Conservation (phyloP, 768 basidiomycete genomes). For the Glaciozyma martinii region DNA sequence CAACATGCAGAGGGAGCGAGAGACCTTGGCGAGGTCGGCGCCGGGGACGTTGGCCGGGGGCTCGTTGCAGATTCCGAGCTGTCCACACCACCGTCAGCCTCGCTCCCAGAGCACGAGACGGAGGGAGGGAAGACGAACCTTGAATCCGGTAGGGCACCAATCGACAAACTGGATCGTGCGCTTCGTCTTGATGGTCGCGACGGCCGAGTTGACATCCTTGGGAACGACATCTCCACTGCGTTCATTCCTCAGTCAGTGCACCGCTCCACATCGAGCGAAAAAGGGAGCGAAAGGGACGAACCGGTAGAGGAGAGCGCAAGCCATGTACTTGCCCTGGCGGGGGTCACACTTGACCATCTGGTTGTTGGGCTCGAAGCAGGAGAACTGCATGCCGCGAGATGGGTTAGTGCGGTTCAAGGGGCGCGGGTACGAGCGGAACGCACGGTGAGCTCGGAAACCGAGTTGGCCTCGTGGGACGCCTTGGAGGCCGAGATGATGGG, state of each 20-base stretch:
- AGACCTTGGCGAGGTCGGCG: conserved; percentile 88
- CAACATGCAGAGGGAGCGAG: conserved; percentile 93
- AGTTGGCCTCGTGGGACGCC: conserved; percentile 92
- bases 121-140: conserved; percentile 35
- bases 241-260: neutral
- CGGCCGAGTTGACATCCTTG: conserved; percentile 88
- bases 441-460: conserved; percentile 94
- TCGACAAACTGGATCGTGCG: conserved; percentile 96
- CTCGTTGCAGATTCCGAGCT: conserved; percentile 92
- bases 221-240: conserved; percentile 73
- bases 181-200: conserved; percentile 81
- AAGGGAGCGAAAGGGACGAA: no score
- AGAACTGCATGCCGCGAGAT: neutral
- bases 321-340: conserved; percentile 93
- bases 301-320: conserved; percentile 36
- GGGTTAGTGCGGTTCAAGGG: conserved; percentile 61
- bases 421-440: conserved; percentile 51
- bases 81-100: no score
- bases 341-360: conserved; percentile 98
- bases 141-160: conserved; percentile 97
- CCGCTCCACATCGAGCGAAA: no score
- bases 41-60: conserved; percentile 83
- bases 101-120: no score
- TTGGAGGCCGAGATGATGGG: conserved; percentile 87
- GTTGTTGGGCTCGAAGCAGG: neutral